Percentiles rank a stretch among this genome's conserved stretches.
phyloP scores from a whole-genome alignment of 2,329 filamentous ascomycete genomes.

The Gaeumannomyces tritici region DNA sequence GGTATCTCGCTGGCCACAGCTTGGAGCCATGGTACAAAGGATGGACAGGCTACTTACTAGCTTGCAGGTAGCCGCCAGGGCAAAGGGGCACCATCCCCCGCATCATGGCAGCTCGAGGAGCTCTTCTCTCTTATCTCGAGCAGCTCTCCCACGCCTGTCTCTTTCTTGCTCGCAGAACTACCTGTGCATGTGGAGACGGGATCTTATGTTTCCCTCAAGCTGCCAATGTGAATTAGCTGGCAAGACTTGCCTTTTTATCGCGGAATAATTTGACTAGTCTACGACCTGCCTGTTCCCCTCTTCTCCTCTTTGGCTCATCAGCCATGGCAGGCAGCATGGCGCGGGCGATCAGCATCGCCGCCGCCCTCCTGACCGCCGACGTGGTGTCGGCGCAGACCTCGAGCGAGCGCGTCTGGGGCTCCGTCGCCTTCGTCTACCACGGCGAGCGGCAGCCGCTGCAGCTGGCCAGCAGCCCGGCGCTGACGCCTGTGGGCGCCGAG shows the following conservation, averaged over 20 bases:
- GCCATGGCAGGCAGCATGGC: background rate
- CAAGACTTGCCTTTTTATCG: background rate
- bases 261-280: background rate
- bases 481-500: constrained; percentile 44
- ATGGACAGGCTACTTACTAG: background rate
- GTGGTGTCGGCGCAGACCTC: background rate
- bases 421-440: constrained; percentile 37
- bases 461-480: constrained; percentile 16
- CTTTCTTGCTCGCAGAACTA: background rate
- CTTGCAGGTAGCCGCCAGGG: no score
- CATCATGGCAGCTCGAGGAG: no score
- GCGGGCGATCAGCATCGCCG: background rate
- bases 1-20: background rate
- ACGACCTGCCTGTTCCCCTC: background rate
- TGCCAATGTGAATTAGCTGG: background rate
- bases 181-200: no score
- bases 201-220: background rate
- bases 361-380: background rate
- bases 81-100: no score
- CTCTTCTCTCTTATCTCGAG: background rate
- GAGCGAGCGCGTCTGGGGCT: constrained; percentile 36
- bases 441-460: constrained; percentile 42
- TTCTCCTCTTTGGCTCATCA: background rate
- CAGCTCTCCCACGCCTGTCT: background rate
- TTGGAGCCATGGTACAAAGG: background rate